A percentile compares a stretch with the other conserved stretches of the same genome.
These are phyloP conservation scores for Strobilomyces confusus DNA, from an alignment of 768 basidiomycete genomes.

Conservation along the genomic window DNA sequence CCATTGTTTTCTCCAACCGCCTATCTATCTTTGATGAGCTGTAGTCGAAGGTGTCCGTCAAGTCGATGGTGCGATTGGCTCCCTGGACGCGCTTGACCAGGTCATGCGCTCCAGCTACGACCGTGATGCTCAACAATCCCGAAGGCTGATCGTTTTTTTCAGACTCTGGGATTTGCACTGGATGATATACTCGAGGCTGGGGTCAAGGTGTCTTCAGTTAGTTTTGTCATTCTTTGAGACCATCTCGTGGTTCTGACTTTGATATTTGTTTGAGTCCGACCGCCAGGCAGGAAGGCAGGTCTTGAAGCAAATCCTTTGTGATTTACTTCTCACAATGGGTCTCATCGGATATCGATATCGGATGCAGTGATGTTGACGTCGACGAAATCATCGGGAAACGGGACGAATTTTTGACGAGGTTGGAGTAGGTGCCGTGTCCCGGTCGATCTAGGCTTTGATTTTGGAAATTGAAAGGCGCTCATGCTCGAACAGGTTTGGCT, in stretches of 20 bases:
- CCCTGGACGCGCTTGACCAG: conserved; percentile 65
- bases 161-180: conserved; percentile 76
- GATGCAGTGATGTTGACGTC: conserved; percentile 46
- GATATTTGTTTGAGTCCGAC: too few relatives aligned
- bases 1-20: neutral
- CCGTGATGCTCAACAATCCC: conserved; percentile 51
- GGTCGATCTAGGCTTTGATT: too few relatives aligned
- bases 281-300: conserved; percentile 74
- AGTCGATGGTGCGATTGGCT: conserved; percentile 75
- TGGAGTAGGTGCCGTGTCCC: too few relatives aligned
- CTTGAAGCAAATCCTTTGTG: conserved; percentile 61
- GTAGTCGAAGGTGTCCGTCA: conserved; percentile 58
- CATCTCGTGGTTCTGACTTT: conserved; percentile 20
- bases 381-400: conserved; percentile 60
- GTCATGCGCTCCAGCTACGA: conserved; percentile 64
- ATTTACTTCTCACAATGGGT: conserved; percentile 62
- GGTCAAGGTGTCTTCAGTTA: conserved; percentile 75
- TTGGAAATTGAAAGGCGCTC: too few relatives aligned
- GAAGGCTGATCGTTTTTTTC: conserved; percentile 65
- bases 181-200: conserved; percentile 80
- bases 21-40: neutral
- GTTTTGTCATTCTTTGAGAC: conserved; percentile 24
- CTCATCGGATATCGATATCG: conserved; percentile 63
- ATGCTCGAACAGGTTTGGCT: too few relatives aligned
- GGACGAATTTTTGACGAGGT: conserved; percentile 24